Evolutionary conservation across 2,329 filamentous ascomycete species (phyloP).

Genomic region (Chrysoporthe cubensis): DNA sequence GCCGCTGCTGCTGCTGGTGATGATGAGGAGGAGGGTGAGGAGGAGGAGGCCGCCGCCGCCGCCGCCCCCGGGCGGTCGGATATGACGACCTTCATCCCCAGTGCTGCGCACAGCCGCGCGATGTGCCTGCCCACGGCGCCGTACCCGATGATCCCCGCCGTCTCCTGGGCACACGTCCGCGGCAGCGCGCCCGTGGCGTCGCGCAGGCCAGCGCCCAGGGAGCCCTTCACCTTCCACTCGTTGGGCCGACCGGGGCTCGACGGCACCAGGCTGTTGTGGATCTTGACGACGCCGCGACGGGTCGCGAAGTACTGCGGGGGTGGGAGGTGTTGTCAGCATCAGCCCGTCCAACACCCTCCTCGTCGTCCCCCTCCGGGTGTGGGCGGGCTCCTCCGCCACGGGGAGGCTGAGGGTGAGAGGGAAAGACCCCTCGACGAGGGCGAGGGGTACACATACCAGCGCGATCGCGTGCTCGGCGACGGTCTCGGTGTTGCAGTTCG

Average conservation of each 20-base stretch:
- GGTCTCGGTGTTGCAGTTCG: conserved; percentile 30
- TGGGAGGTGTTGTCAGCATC: neutral
- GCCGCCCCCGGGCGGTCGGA: conserved; percentile 27
- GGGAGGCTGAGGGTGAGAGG: neutral
- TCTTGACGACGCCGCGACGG: conserved; percentile 30
- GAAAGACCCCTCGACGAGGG: too few relatives aligned
- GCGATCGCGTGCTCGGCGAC: conserved; percentile 34
- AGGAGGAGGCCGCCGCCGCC: neutral
- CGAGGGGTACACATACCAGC: conserved; percentile 14
- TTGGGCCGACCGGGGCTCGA: conserved; percentile 21
- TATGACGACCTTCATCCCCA: conserved; percentile 35
- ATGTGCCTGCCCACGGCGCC: conserved; percentile 31
- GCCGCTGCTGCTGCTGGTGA: too few relatives aligned
- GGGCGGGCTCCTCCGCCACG: neutral
- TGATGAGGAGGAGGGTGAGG: neutral
- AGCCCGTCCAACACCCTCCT: too few relatives aligned
- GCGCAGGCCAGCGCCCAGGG: conserved; percentile 18
- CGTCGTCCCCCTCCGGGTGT: too few relatives aligned
- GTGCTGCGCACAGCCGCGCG: conserved; percentile 29
- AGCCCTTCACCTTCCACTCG: conserved; percentile 27
- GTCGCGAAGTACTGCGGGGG: conserved; percentile 30
- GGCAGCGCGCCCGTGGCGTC: conserved; percentile 18
- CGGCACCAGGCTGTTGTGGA: conserved; percentile 31
- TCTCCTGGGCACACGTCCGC: conserved; percentile 25
- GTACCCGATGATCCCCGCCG: conserved; percentile 26